A percentile compares a stretch with the other conserved stretches of the same genome.
These are phyloP conservation scores for Suillus brevipes DNA, from an alignment of 768 basidiomycete species.

Conservation along the genomic window DNA sequence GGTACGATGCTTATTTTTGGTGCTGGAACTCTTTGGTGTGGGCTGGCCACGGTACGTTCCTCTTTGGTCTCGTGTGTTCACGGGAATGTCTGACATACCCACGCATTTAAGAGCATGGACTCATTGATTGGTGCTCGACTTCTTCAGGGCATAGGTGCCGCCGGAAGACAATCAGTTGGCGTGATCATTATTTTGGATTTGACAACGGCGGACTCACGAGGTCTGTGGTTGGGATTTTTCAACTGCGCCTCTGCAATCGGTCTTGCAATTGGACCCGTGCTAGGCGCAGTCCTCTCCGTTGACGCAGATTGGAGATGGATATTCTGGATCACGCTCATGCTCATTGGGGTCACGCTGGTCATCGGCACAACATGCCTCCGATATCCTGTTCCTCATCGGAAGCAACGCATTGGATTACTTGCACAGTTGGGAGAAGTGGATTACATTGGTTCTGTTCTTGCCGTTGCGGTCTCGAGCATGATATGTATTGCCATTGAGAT, in stretches of 20 bases:
- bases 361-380: slow-evolving; percentile 28
- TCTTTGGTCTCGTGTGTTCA: not conserved
- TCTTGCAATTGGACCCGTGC: slow-evolving; percentile 45
- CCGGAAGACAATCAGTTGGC: slow-evolving; percentile 37
- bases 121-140: slow-evolving; percentile 35
- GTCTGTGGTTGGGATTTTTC: slow-evolving; percentile 38
- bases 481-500: slow-evolving; percentile 40
- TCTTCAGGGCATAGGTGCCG: slow-evolving; percentile 39
- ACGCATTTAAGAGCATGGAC: slow-evolving; percentile 30
- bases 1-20: slow-evolving; percentile 37
- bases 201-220: slow-evolving; percentile 37
- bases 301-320: slow-evolving; percentile 47
- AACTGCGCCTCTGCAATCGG: slow-evolving; percentile 41
- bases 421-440: slow-evolving; percentile 36
- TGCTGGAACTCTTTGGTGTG: slow-evolving; percentile 36
- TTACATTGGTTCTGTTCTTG: slow-evolving; percentile 32
- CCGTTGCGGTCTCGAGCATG: slow-evolving; percentile 34
- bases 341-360: slow-evolving; percentile 31
- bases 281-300: slow-evolving; percentile 47
- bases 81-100: slow-evolving; percentile 11
- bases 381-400: slow-evolving; percentile 34
- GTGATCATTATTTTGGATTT: slow-evolving; percentile 37
- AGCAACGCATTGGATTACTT: slow-evolving; percentile 32
- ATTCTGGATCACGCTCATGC: slow-evolving; percentile 43
- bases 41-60: slow-evolving; percentile 28